These are phyloP conservation scores for Thielaviopsis punctulata DNA, from an alignment of 2,329 filamentous ascomycete genomes.

Conservation along the genomic window DNA sequence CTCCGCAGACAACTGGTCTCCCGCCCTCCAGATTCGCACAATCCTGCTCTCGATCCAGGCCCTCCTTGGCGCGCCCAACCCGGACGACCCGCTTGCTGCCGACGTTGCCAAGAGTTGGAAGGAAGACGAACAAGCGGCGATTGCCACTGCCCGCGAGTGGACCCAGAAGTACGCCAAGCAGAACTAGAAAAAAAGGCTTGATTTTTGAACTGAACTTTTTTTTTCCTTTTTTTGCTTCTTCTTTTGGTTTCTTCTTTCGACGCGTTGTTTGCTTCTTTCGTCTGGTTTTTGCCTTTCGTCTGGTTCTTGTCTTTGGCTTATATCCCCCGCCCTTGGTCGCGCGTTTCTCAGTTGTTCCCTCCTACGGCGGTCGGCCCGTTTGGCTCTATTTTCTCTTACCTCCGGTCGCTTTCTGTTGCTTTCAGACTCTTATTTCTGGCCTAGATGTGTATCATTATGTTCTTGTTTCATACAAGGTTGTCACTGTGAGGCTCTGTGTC, in stretches of 20 bases:
- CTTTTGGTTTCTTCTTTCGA: not conserved
- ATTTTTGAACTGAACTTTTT: not conserved
- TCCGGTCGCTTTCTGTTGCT: not conserved
- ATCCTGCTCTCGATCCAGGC: constrained; percentile 98
- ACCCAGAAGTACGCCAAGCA: constrained; percentile 56
- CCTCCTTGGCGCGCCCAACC: constrained; percentile 86
- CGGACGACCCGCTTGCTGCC: constrained; percentile 93
- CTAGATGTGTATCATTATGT: not conserved
- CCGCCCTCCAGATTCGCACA: constrained; percentile 90
- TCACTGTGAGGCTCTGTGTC: not conserved
- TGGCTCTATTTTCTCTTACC: not conserved
- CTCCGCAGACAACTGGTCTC: constrained; percentile 86
- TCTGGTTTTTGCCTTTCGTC: no score
- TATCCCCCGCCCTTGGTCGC: not conserved
- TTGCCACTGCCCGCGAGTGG: constrained; percentile 85
- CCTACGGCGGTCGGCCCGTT: no score
- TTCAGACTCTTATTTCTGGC: not conserved
- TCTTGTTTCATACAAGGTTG: not conserved
- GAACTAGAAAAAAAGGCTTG: constrained; percentile 2
- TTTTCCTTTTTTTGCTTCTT: not conserved
- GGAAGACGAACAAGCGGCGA: constrained; percentile 82
- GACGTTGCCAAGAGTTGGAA: constrained; percentile 98
- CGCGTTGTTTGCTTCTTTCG: no score
- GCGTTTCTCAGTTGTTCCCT: not conserved
- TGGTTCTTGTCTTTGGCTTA: no score